A percentile compares a stretch with the other conserved stretches of the same genome.
Evolutionary conservation across 2,329 filamentous ascomycete genomes (phyloP).

Genomic region (Claviceps sp.): DNA sequence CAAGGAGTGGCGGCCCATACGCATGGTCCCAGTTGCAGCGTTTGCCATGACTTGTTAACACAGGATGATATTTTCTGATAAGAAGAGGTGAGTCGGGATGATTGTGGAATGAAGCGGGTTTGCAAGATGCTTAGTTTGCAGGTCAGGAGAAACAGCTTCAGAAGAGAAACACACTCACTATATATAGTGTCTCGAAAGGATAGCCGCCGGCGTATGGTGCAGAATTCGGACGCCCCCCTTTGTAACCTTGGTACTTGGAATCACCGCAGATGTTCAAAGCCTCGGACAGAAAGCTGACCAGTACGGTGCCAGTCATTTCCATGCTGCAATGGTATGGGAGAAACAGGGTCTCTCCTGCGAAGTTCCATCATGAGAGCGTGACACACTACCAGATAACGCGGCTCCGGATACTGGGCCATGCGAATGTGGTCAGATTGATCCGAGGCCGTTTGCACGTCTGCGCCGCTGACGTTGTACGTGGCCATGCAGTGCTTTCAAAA

Average conservation of each 20-base stretch:
- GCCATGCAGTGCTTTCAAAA: background rate
- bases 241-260: background rate
- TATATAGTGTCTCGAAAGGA: background rate
- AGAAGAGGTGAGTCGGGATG: background rate
- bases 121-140: background rate
- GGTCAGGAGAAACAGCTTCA: background rate
- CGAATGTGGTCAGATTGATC: background rate
- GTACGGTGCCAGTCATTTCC: background rate
- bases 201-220: background rate
- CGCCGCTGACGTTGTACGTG: background rate
- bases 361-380: background rate
- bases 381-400: background rate
- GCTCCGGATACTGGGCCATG: background rate
- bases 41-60: slow-evolving; percentile 2
- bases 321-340: background rate
- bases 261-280: too few relatives aligned
- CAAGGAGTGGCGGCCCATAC: background rate
- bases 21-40: background rate
- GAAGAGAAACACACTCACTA: background rate
- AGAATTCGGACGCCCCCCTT: background rate
- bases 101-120: background rate
- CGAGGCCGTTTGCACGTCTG: background rate
- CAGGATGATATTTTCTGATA: background rate
- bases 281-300: background rate
- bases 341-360: background rate